These are phyloP conservation scores for Raffaelea albimanens DNA, from an alignment of 2,329 filamentous ascomycete species.

Conservation along the genomic window DNA sequence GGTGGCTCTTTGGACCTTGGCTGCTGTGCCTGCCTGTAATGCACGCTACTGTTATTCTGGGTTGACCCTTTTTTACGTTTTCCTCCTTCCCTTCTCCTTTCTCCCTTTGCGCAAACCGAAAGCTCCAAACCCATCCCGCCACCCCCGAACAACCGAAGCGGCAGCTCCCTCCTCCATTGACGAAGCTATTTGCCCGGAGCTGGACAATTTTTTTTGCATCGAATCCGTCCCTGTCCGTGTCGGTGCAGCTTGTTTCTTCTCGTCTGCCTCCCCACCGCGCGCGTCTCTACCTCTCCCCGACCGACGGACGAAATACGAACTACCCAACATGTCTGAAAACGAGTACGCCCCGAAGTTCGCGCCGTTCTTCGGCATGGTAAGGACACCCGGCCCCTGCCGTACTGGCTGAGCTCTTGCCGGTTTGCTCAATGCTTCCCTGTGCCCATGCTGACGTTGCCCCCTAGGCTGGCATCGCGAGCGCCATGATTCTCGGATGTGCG, in stretches of 20 bases:
- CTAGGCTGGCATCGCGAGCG: conserved; percentile 67
- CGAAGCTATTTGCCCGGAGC: too few relatives aligned
- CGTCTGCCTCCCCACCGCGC: background rate
- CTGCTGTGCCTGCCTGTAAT: background rate
- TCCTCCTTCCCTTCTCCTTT: background rate
- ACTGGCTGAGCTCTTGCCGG: background rate
- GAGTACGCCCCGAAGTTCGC: conserved; percentile 69
- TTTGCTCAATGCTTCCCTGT: background rate
- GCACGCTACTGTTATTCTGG: background rate
- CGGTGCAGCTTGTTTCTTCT: background rate
- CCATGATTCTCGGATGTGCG: conserved; percentile 80
- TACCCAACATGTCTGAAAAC: conserved; percentile 33
- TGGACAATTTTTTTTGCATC: too few relatives aligned
- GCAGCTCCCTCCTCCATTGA: too few relatives aligned
- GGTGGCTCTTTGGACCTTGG: background rate
- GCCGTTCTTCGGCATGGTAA: conserved; percentile 81
- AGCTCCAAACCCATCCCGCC: too few relatives aligned
- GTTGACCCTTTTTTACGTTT: too few relatives aligned
- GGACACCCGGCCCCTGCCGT: conserved; percentile 19
- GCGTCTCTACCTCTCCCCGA: background rate
- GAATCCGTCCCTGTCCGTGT: background rate
- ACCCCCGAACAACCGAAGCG: too few relatives aligned
- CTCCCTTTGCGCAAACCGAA: background rate
- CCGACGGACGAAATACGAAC: too few relatives aligned
- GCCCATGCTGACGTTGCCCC: background rate